Conservation (phyloP, 176 grass and related monocot genomes). For the Eleusine coracana region DNA sequence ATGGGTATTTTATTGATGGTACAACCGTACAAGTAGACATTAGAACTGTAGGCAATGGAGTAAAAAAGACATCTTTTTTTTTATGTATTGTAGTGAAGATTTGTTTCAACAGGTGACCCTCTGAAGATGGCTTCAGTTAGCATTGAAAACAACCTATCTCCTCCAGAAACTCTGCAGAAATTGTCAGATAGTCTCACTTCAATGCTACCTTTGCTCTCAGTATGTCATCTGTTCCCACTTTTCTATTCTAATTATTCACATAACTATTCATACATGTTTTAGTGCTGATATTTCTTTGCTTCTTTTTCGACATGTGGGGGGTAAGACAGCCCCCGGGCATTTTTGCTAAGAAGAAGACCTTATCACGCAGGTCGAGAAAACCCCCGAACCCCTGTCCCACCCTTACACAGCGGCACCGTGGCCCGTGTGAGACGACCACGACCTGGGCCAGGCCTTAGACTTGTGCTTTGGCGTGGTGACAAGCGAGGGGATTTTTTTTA, state of each 20-base stretch:
- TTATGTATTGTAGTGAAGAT: neutral
- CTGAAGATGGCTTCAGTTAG: slow-evolving; percentile 87
- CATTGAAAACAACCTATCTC: slow-evolving; percentile 64
- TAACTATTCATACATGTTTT: neutral
- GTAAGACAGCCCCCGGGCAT: too few relatives aligned
- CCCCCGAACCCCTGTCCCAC: too few relatives aligned
- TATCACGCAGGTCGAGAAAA: too few relatives aligned
- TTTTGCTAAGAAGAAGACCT: too few relatives aligned
- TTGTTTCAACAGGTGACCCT: slow-evolving; percentile 61
- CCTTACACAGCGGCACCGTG: too few relatives aligned
- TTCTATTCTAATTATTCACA: neutral
- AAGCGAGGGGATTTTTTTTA: too few relatives aligned
- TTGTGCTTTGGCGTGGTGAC: too few relatives aligned
- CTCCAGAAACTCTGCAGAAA: slow-evolving; percentile 64
- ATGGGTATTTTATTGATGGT: neutral
- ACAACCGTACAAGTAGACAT: neutral
- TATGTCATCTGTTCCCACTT: slow-evolving; percentile 38
- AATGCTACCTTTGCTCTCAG: slow-evolving; percentile 86
- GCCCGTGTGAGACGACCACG: too few relatives aligned
- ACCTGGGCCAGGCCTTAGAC: too few relatives aligned
- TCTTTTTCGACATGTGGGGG: too few relatives aligned
- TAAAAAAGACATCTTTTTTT: slow-evolving; percentile 8
- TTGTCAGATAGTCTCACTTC: slow-evolving; percentile 76
- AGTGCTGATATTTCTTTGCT: neutral
- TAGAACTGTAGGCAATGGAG: neutral